A percentile compares a stretch with the other conserved stretches of the same genome.
These are phyloP conservation scores for Pyrenochaeta sp. DNA, from an alignment of 2,329 filamentous ascomycete genomes.

Conservation along the genomic window DNA sequence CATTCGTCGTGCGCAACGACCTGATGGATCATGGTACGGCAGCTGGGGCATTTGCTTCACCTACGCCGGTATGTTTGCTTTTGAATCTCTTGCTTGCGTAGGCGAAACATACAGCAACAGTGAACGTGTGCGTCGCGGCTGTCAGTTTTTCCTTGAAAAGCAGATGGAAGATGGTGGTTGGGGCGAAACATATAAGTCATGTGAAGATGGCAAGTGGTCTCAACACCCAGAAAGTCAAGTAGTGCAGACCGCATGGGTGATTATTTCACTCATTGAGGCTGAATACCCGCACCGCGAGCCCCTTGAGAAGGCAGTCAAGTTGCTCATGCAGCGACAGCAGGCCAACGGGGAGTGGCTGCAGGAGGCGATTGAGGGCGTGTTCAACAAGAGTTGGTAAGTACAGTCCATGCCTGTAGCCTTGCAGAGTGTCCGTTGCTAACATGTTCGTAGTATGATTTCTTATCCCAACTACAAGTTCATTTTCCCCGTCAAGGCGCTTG, in stretches of 20 bases:
- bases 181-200: conserved; percentile 93
- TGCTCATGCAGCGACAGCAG: conserved; percentile 87
- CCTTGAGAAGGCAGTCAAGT: conserved; percentile 74
- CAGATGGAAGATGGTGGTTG: conserved; percentile 92
- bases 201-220: conserved; percentile 76
- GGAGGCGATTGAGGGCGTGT: conserved; percentile 96
- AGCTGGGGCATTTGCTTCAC: conserved; percentile 99
- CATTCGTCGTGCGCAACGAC: conserved; percentile 79
- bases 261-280: conserved; percentile 80
- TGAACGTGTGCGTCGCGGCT: conserved; percentile 73
- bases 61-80: conserved; percentile 94
- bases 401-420: neutral
- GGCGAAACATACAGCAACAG: conserved; percentile 84
- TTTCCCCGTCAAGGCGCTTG: conserved; percentile 91
- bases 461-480: conserved; percentile 99
- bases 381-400: conserved; percentile 91
- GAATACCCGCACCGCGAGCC: conserved; percentile 77
- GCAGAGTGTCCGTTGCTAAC: conserved; percentile 11
- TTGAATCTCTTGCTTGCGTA: conserved; percentile 82
- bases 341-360: conserved; percentile 92
- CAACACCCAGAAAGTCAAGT: conserved; percentile 86
- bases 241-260: conserved; percentile 93
- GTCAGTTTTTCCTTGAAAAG: conserved; percentile 83
- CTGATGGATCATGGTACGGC: conserved; percentile 96
- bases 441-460: conserved; percentile 79